Evolutionary conservation across 257 asterid species (phyloP).

Genomic region (Rubia yunnanensis): DNA sequence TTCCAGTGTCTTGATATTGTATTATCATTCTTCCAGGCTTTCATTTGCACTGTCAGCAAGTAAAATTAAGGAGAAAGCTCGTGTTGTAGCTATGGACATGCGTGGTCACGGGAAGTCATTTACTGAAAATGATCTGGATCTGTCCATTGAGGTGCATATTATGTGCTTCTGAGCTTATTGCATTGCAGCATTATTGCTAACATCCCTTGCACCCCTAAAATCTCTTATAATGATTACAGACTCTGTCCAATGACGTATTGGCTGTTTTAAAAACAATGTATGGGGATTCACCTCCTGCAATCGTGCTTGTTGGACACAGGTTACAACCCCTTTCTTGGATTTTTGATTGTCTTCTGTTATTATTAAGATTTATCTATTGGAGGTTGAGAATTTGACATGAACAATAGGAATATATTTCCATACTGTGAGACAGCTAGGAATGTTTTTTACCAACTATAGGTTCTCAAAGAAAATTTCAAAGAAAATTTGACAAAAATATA

Average conservation of each 20-base stretch:
- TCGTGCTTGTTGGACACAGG: constrained; percentile 98
- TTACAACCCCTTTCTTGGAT: constrained; percentile 23
- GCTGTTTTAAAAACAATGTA: constrained; percentile 78
- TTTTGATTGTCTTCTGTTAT: neutral
- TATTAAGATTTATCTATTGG: neutral
- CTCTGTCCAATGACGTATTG: constrained; percentile 68
- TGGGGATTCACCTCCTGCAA: constrained; percentile 88
- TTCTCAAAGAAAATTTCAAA: neutral
- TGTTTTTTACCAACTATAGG: neutral
- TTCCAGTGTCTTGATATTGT: neutral
- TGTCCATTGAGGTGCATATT: constrained; percentile 67
- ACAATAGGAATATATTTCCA: neutral
- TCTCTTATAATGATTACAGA: constrained; percentile 37
- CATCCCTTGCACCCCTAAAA: constrained; percentile 10
- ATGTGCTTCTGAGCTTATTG: constrained; percentile 5
- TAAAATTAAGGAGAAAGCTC: constrained; percentile 68
- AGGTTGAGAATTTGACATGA: neutral
- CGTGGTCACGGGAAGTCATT: constrained; percentile 93
- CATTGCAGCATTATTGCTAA: constrained; percentile 1
- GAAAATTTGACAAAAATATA: neutral
- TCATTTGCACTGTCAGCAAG: constrained; percentile 75
- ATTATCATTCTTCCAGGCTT: constrained; percentile 44
- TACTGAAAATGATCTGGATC: constrained; percentile 77
- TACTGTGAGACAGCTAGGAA: neutral
- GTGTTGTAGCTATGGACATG: constrained; percentile 78